Base-by-base conservation (phyloP, 1,139 yeast genomes). In the Wickerhamomyces sp. region DNA sequence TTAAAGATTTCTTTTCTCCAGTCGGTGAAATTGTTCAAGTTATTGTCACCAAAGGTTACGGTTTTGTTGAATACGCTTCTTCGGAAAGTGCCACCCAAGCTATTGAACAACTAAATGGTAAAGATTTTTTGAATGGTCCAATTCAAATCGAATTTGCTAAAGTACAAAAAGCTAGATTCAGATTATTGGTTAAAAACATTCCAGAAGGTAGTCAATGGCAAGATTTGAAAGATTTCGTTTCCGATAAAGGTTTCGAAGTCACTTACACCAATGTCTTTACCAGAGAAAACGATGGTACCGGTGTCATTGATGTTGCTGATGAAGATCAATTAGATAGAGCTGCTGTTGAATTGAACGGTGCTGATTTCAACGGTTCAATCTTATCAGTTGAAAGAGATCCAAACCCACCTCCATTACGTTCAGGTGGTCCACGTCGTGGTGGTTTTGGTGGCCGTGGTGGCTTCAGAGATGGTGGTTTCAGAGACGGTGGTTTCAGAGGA, bases 161-260 rank as follows among this genome's bases (percentile, higher is more conserved):
- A 64, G 77, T 80, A 60, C 83, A 75, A 54, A 77, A 82, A 63
- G 88, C 88, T 60, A 82, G 84, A 69, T 79, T 69, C 69, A 79
- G 94, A 73, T 79, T 83, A 49, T 78, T 81, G 62, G 77, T 85
- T 35, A 67, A 78, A 55, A 79, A 79, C 66, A 73, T 85, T 60
- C 90, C 90, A 56, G 85, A 81, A 57, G 82, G 83, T 52, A 76
- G 87, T 47, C 83, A 89, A 45, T 85, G 94, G 94, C 93, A 85
- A 73, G 91, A 84, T 62, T 76, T 85, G 62, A 85, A 85, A 68
- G 94, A 85, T 68, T 79, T 81, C 60, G 85, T 84, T 54, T 73
- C 88, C 65, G 91, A 84, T 53, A 80, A 80, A 58, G 79, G 76
- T 54, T 67, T 75, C 57, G 77, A 79, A 51, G 86, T 90, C 48